Conservation (phyloP, 495 filamentous ascomycete species). For the Penicillium taxi region DNA sequence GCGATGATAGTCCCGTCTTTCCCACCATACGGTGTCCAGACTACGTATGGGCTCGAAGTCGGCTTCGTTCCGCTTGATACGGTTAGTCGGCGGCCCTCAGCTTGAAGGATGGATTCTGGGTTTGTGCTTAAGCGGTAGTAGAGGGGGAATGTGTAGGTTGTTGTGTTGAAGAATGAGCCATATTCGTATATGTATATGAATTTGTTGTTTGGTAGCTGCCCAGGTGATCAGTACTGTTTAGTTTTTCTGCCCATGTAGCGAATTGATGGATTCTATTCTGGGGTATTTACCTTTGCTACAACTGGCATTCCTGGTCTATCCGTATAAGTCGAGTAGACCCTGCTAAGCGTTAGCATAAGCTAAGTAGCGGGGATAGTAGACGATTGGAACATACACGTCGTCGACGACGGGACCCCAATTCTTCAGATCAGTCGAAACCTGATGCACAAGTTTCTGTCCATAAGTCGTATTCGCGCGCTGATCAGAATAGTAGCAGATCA, state of each 20-base stretch:
- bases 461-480: slow-evolving; percentile 52
- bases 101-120: slow-evolving; percentile 45
- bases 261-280: neutral
- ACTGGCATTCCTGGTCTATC: slow-evolving; percentile 62
- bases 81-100: slow-evolving; percentile 33
- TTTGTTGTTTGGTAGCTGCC: slow-evolving; percentile 48
- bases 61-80: slow-evolving; percentile 44
- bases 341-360: slow-evolving; percentile 7
- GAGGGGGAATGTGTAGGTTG: slow-evolving; percentile 44
- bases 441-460: slow-evolving; percentile 61
- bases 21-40: slow-evolving; percentile 47
- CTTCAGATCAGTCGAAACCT: slow-evolving; percentile 47
- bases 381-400: slow-evolving; percentile 42
- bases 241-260: neutral
- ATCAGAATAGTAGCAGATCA: slow-evolving; percentile 63
- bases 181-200: slow-evolving; percentile 60
- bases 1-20: slow-evolving; percentile 52
- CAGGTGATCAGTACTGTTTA: neutral
- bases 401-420: slow-evolving; percentile 52
- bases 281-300: slow-evolving; percentile 34
- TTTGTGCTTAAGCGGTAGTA: slow-evolving; percentile 47
- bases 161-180: slow-evolving; percentile 42
- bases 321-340: slow-evolving; percentile 47
- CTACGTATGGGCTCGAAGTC: slow-evolving; percentile 46
- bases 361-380: too few species aligned